Evolutionary conservation across 192 early-diverging fungal species (phyloP).

Genomic region (Mycoemilia scoparia): DNA sequence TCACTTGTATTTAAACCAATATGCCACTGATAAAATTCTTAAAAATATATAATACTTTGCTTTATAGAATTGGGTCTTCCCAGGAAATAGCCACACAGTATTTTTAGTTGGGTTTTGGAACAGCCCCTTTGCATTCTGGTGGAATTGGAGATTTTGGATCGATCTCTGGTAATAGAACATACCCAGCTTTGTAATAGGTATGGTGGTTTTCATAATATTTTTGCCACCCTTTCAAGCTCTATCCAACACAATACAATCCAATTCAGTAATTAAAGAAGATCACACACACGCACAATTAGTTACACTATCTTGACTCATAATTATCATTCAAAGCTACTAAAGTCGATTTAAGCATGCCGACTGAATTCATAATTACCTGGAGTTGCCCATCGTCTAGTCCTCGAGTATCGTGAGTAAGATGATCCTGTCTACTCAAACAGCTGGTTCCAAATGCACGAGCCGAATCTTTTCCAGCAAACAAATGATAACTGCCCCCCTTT

Average conservation of each 20-base stretch:
- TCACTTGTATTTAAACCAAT: no score
- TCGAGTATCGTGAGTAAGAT: conserved; percentile 85
- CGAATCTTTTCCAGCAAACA: conserved; percentile 85
- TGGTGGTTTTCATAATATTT: conserved; percentile 74
- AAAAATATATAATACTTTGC: no score
- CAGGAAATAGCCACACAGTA: neutral
- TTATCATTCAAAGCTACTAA: neutral
- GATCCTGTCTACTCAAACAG: conserved; percentile 60
- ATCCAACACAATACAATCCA: conserved; percentile 35
- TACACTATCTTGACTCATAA: no score
- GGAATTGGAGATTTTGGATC: conserved; percentile 68
- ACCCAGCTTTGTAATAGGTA: conserved; percentile 74
- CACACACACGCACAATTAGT: neutral
- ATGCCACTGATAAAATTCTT: no score
- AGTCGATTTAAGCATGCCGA: neutral
- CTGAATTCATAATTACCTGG: conserved; percentile 26
- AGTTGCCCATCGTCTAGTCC: conserved; percentile 60
- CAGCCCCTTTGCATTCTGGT: conserved; percentile 44
- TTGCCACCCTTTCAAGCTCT: conserved; percentile 73
- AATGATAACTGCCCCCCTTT: conserved; percentile 56
- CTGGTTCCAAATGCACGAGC: conserved; percentile 88
- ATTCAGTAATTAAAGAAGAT: neutral
- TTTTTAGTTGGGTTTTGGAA: conserved; percentile 20
- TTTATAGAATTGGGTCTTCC: no score
- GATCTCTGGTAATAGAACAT: conserved; percentile 64